Conservation (phyloP, 169 alveolate species). For the Plasmodium gonderi region DNA sequence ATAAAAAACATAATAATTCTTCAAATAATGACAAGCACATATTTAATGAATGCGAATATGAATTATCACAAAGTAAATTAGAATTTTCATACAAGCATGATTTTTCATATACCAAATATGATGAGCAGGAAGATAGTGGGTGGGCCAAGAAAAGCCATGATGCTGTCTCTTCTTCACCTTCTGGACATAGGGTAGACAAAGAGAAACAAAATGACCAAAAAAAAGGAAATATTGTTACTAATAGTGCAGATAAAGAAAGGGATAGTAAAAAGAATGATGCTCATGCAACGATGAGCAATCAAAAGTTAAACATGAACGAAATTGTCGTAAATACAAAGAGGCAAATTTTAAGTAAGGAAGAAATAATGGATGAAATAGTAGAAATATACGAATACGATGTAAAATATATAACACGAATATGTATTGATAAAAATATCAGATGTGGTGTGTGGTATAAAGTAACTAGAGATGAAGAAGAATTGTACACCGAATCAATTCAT, state of each 20-base stretch:
- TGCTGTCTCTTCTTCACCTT: background rate
- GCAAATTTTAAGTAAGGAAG: constrained; percentile 78
- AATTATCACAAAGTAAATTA: constrained; percentile 36
- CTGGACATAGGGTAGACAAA: no score
- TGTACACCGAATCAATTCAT: constrained; percentile 64
- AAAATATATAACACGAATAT: constrained; percentile 93
- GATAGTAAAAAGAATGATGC: background rate
- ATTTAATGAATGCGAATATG: constrained; percentile 53
- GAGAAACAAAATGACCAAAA: background rate
- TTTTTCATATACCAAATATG: constrained; percentile 33
- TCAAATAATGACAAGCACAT: constrained; percentile 47
- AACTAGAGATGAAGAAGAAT: constrained; percentile 79
- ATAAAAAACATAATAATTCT: constrained; percentile 19
- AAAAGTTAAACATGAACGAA: constrained; percentile 54
- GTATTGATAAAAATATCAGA: constrained; percentile 95
- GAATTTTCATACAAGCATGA: constrained; percentile 55
- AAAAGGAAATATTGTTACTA: background rate
- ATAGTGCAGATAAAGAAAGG: background rate
- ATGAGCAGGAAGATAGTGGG: constrained; percentile 1
- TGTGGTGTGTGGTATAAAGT: constrained; percentile 97
- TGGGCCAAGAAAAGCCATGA: background rate
- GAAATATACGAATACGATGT: constrained; percentile 97
- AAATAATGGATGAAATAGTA: constrained; percentile 86
- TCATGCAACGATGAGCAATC: background rate
- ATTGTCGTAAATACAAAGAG: constrained; percentile 60